Conservation (phyloP, 805 yeast genomes). For the Schwanniomyces occidentalis region DNA sequence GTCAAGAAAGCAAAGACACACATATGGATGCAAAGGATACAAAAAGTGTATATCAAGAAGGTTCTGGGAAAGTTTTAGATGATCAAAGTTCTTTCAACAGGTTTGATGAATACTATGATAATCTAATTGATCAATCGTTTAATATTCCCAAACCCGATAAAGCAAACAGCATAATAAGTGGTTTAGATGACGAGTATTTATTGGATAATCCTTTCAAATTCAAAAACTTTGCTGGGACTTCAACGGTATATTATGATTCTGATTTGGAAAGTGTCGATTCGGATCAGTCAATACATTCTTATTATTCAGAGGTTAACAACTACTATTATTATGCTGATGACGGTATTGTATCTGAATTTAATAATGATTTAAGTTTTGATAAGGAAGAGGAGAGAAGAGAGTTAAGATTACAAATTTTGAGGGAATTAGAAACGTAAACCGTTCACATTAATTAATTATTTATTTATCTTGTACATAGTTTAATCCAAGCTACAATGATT, state of each 20-base stretch:
- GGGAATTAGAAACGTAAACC: constrained; percentile 26
- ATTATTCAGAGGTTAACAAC: constrained; percentile 8
- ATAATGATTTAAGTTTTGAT: constrained; percentile 14
- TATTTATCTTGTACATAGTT: constrained; percentile 3
- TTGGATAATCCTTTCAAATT: constrained; percentile 21
- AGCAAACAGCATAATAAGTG: constrained; percentile 8
- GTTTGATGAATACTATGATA: neutral
- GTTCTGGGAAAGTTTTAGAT: no score
- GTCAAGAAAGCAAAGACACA: neutral
- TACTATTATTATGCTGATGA: constrained; percentile 15
- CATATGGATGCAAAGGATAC: neutral
- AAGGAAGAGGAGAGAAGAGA: constrained; percentile 38
- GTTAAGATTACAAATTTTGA: constrained; percentile 37
- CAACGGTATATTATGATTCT: constrained; percentile 14
- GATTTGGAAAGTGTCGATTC: constrained; percentile 20
- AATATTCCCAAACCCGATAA: no score
- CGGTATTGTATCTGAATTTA: constrained; percentile 13
- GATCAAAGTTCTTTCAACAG: neutral
- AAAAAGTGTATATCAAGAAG: neutral
- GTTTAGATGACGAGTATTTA: constrained; percentile 30
- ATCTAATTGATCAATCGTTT: neutral
- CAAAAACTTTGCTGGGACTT: constrained; percentile 25
- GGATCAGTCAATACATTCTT: constrained; percentile 25
- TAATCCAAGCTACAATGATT: neutral
- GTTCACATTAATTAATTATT: neutral